These are phyloP conservation scores for Spirogloea muscicola DNA, from an alignment of 139 green algal species.

Conservation along the genomic window DNA sequence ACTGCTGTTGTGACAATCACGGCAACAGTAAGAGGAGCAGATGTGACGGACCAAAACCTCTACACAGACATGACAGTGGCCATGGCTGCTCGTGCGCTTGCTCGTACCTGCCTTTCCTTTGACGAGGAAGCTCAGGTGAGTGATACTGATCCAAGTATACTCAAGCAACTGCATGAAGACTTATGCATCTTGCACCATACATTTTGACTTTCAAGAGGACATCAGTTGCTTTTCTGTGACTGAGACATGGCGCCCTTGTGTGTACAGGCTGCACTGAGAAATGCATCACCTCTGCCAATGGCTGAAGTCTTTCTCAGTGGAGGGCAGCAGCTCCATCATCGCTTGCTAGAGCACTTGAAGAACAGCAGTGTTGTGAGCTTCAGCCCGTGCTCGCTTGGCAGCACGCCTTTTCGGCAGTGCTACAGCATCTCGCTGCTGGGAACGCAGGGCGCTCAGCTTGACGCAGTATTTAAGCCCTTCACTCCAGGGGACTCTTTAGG, in stretches of 20 bases:
- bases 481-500: slow-evolving; percentile 2
- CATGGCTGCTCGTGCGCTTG: slow-evolving; percentile 24
- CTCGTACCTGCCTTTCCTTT: slow-evolving; percentile 26
- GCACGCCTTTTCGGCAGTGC: slow-evolving; percentile 20
- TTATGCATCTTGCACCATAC: not conserved
- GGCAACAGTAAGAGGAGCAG: slow-evolving; percentile 22
- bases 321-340: slow-evolving; percentile 13
- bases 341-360: not conserved
- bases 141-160: not conserved
- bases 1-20: slow-evolving; percentile 34
- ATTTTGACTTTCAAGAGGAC: not conserved
- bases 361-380: slow-evolving; percentile 3
- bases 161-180: not conserved
- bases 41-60: not conserved
- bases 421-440: slow-evolving; percentile 5
- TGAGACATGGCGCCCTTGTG: not conserved
- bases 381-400: not conserved
- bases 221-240: not conserved
- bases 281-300: not conserved
- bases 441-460: not conserved
- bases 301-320: not conserved
- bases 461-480: slow-evolving; percentile 29
- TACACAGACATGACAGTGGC: slow-evolving; percentile 32
- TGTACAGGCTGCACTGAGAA: not conserved
- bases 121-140: slow-evolving; percentile 34